Base-by-base conservation (phyloP, 495 filamentous ascomycete species). In the Barbatosphaeria neglecta region DNA sequence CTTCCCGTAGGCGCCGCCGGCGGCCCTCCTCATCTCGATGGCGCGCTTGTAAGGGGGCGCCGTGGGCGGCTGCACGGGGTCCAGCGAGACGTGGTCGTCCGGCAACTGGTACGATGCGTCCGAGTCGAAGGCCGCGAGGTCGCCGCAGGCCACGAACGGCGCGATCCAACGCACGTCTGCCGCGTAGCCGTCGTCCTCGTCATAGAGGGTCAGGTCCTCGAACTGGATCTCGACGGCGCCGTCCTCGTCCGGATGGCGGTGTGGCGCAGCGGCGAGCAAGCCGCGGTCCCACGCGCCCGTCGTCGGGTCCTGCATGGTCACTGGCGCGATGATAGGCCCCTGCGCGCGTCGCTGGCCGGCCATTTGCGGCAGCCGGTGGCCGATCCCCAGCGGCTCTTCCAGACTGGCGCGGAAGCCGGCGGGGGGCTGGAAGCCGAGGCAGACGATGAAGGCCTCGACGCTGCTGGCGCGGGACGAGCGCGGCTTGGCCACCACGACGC, bases 391-490 rank as follows among this genome's bases (percentile, higher is more conserved):
- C 0, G 82, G 83, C 44, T 78, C 76, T 40, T 85, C 80, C 2
- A 87, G 63, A 47, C 79, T 84, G 13, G 83, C 76, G 27, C 69
- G 72, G 63, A 83, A 82, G 1, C 78, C 77, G 39, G 61, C 60
- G 4, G 78, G 78, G 3, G 78, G 79, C 19, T 70, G 67, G 59
- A 95, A 97, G 23, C 87, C 86, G 51, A 94, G 74, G 67, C 92
- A 97, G 20, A 98, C 90, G 35, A 98, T 82, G 54, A 97, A 98
- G 2, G 92, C 90, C 60, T 98, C 92, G 23, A 98, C 75, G 65
- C 87, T 94, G 62, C 92, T 98, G 9, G 90, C 92, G 9, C 92
- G 76, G 50, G 85, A 92, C 41, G 86, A 93, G 37, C 92, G 74
- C 13, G 92, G 92, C 62, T 98, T 98, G 13, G 92, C 88, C 37